phyloP scores from a whole-genome alignment of 1,139 yeast species.

The Diutina neorugosa region DNA sequence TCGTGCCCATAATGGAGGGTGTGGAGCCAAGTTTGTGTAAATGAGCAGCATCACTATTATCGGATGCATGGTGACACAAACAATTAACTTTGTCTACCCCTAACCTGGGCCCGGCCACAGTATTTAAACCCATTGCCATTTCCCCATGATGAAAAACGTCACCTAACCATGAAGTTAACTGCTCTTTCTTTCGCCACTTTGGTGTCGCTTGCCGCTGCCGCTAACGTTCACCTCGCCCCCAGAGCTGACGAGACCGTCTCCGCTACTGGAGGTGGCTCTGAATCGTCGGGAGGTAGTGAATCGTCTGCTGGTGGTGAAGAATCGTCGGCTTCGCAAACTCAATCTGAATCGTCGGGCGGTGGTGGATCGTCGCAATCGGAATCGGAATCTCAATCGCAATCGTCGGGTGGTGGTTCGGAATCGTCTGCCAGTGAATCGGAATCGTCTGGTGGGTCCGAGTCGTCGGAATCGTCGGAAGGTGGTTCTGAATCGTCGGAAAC shows the following conservation, averaged over 20 bases:
- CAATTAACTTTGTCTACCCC: neutral
- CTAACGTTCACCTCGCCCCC: neutral
- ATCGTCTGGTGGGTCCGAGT: too few species aligned
- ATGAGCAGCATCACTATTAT: neutral
- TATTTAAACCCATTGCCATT: neutral
- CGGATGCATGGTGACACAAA: neutral
- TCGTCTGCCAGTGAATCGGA: too few species aligned
- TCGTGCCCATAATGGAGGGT: too few species aligned
- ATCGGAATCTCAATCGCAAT: too few species aligned
- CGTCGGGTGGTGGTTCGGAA: neutral
- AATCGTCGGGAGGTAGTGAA: neutral
- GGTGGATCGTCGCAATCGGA: neutral
- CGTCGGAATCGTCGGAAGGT: too few species aligned
- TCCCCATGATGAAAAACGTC: neutral
- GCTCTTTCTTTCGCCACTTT: neutral
- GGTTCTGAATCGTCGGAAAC: too few species aligned
- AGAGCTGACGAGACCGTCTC: neutral
- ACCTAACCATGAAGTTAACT: conserved; percentile 1
- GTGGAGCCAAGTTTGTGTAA: too few species aligned
- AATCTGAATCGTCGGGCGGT: neutral
- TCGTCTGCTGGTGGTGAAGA: neutral
- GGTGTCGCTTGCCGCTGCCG: neutral
- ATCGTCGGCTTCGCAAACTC: neutral
- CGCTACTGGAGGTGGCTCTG: neutral
- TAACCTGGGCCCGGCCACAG: neutral